Evolutionary conservation across 2,329 filamentous ascomycete species (phyloP).

Genomic region (Penicillium sp.): DNA sequence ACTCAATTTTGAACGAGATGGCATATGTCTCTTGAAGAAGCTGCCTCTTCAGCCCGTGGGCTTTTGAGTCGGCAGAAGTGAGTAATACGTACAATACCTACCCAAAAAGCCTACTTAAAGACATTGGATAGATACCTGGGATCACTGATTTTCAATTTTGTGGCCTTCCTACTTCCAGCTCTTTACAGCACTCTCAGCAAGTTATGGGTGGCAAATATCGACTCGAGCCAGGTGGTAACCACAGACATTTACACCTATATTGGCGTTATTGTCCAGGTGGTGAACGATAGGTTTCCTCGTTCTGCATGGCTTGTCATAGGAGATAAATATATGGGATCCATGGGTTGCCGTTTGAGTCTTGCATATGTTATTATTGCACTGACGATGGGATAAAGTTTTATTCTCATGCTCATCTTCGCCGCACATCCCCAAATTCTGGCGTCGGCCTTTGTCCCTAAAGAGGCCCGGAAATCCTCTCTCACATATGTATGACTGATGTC

Average conservation of each 20-base stretch:
- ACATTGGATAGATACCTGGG: slow-evolving; percentile 1
- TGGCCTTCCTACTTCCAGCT: slow-evolving; percentile 62
- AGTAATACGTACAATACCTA: no score
- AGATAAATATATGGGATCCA: slow-evolving; percentile 56
- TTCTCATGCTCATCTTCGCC: slow-evolving; percentile 61
- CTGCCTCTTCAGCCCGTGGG: no score
- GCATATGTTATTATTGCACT: slow-evolving; percentile 58
- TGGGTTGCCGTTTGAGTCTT: slow-evolving; percentile 54
- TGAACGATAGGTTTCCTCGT: slow-evolving; percentile 70
- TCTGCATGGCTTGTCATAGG: slow-evolving; percentile 68
- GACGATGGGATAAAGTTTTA: slow-evolving; percentile 56
- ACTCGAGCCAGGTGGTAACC: slow-evolving; percentile 60
- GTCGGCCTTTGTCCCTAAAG: slow-evolving; percentile 59
- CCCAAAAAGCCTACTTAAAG: no score
- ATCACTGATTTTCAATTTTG: slow-evolving; percentile 54
- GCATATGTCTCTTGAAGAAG: no score
- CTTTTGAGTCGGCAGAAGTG: no score
- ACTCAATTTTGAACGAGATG: no score
- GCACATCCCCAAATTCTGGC: slow-evolving; percentile 56
- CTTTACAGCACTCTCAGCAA: slow-evolving; percentile 67
- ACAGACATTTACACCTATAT: slow-evolving; percentile 70
- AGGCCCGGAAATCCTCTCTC: slow-evolving; percentile 56
- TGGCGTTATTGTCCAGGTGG: slow-evolving; percentile 61
- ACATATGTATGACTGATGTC: slow-evolving; percentile 64
- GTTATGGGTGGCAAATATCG: slow-evolving; percentile 65